Conservation (phyloP, 2,329 filamentous ascomycete genomes). For the Neoascochyta sp. region DNA sequence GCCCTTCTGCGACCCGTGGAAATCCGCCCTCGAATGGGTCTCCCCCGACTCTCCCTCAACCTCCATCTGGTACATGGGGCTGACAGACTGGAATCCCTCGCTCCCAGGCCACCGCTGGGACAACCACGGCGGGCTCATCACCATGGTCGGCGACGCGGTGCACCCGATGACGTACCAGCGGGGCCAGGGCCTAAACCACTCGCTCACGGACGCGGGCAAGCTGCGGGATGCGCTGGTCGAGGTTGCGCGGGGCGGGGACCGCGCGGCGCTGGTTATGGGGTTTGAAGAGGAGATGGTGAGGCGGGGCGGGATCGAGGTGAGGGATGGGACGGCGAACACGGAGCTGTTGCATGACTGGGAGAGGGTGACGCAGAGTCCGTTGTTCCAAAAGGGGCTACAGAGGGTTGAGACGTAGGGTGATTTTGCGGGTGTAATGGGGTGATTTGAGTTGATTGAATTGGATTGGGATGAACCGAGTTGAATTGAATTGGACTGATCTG, state of each 20-base stretch:
- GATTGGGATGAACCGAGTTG: too few relatives aligned
- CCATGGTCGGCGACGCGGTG: conserved; percentile 40
- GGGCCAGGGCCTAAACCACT: conserved; percentile 50
- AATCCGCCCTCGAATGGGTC: conserved; percentile 37
- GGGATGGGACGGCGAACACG: conserved; percentile 33
- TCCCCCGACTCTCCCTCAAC: conserved; percentile 25
- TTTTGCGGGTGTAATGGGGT: too few relatives aligned
- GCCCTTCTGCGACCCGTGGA: conserved; percentile 45
- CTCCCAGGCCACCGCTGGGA: conserved; percentile 31
- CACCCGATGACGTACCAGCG: conserved; percentile 46
- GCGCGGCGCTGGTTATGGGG: conserved; percentile 29
- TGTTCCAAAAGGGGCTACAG: conserved; percentile 32
- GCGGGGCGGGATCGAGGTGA: conserved; percentile 32
- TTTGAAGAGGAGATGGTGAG: conserved; percentile 48
- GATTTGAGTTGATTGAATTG: too few relatives aligned
- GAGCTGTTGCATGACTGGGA: conserved; percentile 38
- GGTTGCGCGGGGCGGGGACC: conserved; percentile 18
- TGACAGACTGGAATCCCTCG: conserved; percentile 38
- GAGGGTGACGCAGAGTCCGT: conserved; percentile 30
- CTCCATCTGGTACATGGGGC: conserved; percentile 32
- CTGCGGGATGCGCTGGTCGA: conserved; percentile 34
- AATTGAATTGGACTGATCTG: too few relatives aligned
- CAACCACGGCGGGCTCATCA: conserved; percentile 33
- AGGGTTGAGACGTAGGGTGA: conserved; percentile 1
- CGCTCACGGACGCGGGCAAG: conserved; percentile 43